Evolutionary conservation across 805 yeast genomes (phyloP).

Genomic region (Teunomyces gatunensis): DNA sequence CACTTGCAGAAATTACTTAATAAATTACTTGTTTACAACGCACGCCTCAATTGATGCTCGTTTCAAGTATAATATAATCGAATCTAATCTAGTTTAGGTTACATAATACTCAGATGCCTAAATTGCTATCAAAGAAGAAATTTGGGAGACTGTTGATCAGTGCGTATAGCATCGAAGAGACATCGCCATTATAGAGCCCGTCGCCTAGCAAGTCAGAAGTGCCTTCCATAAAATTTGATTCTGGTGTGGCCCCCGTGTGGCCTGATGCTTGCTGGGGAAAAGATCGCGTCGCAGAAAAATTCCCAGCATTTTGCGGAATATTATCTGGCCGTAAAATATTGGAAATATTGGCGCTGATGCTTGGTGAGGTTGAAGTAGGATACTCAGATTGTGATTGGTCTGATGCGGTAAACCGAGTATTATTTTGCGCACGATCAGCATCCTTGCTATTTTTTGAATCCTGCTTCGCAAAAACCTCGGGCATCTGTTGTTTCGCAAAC

Average conservation of each 20-base stretch:
- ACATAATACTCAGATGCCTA: conserved; percentile 13
- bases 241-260: neutral
- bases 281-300: neutral
- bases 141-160: conserved; percentile 34
- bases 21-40: neutral
- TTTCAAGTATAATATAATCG: neutral
- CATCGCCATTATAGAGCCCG: conserved; percentile 20
- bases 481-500: neutral
- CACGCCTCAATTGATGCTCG: neutral
- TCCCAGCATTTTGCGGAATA: neutral
- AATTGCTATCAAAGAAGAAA: conserved; percentile 36
- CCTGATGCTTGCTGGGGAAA: neutral
- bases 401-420: neutral
- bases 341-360: neutral
- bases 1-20: neutral
- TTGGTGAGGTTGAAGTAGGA: neutral
- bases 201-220: conserved; percentile 10
- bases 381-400: neutral
- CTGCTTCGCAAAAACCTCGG: neutral
- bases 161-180: conserved; percentile 18
- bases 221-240: neutral
- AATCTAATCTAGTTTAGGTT: neutral
- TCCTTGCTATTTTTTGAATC: neutral
- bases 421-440: neutral
- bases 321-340: neutral